A percentile compares a stretch with the other conserved stretches of the same genome.
phyloP scores from a whole-genome alignment of 257 asterid genomes.

The Ehretia macrophylla region DNA sequence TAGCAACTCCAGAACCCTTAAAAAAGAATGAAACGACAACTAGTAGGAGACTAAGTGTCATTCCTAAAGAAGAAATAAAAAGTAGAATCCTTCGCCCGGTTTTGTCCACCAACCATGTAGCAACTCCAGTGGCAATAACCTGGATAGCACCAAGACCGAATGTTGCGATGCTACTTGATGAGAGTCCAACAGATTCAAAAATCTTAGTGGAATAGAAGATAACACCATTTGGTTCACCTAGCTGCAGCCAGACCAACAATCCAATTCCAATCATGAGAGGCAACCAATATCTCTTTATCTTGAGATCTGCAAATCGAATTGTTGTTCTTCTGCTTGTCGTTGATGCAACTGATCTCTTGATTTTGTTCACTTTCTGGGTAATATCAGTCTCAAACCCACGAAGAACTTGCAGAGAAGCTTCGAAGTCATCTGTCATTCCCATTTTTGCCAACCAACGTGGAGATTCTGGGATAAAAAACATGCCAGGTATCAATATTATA shows the following conservation, averaged over 20 bases:
- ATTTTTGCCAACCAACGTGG: conserved; percentile 56
- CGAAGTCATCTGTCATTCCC: conserved; percentile 92
- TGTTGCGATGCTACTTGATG: conserved; percentile 77
- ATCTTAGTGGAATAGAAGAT: conserved; percentile 75
- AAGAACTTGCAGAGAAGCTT: conserved; percentile 90
- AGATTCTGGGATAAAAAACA: conserved; percentile 45
- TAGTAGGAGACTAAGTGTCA: conserved; percentile 72
- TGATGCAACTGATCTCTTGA: conserved; percentile 81
- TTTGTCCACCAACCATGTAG: conserved; percentile 88
- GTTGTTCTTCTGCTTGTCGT: conserved; percentile 75
- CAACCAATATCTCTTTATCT: conserved; percentile 80
- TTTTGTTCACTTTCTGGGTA: conserved; percentile 71
- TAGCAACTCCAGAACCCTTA: no score
- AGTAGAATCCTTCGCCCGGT: conserved; percentile 85
- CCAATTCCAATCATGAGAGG: conserved; percentile 95
- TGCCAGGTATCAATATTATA: conserved; percentile 35
- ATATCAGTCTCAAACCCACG: conserved; percentile 92
- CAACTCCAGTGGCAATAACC: conserved; percentile 84
- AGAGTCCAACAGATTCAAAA: conserved; percentile 79
- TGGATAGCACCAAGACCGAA: conserved; percentile 80
- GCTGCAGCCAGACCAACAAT: conserved; percentile 68
- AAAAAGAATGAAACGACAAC: conserved; percentile 63
- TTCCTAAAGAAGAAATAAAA: conserved; percentile 71
- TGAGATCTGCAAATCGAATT: conserved; percentile 73
- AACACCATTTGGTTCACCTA: conserved; percentile 76